Evolutionary conservation across 371 early-diverging fungal genomes (phyloP).

Genomic region (Mortierella polycephala): DNA sequence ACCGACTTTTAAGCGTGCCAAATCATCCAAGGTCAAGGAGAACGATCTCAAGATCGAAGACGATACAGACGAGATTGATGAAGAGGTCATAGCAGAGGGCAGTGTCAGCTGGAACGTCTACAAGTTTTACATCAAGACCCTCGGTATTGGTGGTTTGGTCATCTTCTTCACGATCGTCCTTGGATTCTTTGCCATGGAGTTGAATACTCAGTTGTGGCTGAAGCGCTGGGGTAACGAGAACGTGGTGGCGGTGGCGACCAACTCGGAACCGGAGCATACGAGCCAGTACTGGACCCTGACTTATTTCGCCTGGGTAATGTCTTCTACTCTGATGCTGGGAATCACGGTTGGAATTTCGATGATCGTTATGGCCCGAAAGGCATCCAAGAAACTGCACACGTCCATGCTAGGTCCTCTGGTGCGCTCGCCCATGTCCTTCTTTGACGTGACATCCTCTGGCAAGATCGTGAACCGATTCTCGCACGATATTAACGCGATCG

Average conservation of each 20-base stretch:
- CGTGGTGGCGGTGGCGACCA: not conserved
- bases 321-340: constrained; percentile 21
- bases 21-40: constrained; percentile 27
- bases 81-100: constrained; percentile 13
- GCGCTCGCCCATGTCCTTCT: constrained; percentile 75
- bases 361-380: constrained; percentile 36
- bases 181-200: constrained; percentile 9
- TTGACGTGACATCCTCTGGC: constrained; percentile 84
- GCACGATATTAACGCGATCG: constrained; percentile 86
- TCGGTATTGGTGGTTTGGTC: constrained; percentile 4
- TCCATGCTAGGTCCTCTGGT: constrained; percentile 61
- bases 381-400: constrained; percentile 57
- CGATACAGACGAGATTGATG: constrained; percentile 20
- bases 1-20: constrained; percentile 20
- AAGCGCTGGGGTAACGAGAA: constrained; percentile 34
- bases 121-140: constrained; percentile 20
- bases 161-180: not conserved
- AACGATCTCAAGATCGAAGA: constrained; percentile 10
- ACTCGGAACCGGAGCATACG: not conserved
- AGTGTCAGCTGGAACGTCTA: constrained; percentile 30
- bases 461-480: constrained; percentile 82
- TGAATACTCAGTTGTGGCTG: constrained; percentile 25
- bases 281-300: constrained; percentile 24
- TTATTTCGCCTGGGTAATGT: constrained; percentile 28
- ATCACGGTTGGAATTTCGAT: constrained; percentile 14